Conservation (phyloP, 495 filamentous ascomycete species). For the Hypoxylon rickii region DNA sequence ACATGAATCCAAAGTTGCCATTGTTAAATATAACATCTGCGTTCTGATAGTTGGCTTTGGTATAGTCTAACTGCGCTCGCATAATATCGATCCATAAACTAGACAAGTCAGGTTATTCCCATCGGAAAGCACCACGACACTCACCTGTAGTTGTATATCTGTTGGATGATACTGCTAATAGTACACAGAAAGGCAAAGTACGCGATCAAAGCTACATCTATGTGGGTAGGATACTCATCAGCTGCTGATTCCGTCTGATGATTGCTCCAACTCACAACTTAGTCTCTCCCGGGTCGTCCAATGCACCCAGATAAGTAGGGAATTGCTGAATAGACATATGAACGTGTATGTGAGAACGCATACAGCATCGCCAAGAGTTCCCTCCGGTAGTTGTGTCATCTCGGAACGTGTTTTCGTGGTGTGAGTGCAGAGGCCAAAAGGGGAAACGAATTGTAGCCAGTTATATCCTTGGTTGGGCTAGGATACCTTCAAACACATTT, state of each 20-base stretch:
- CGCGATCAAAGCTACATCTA: not conserved
- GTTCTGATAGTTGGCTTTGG: constrained; percentile 23
- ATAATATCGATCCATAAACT: constrained; percentile 15
- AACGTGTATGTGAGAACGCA: not conserved
- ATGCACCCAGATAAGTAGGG: not conserved
- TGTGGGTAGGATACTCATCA: not conserved
- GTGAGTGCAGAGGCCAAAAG: not conserved
- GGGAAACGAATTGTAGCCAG: not conserved
- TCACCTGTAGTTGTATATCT: not conserved
- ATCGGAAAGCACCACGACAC: not conserved
- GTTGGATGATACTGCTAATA: not conserved
- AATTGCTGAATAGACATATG: not conserved
- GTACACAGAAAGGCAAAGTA: not conserved
- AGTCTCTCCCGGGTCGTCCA: not conserved
- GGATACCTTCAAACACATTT: not conserved
- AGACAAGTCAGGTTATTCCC: not conserved
- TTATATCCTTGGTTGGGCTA: not conserved
- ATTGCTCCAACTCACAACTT: not conserved
- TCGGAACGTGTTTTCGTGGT: not conserved
- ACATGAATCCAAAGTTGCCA: constrained; percentile 26
- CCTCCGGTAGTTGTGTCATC: not conserved
- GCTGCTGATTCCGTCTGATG: not conserved
- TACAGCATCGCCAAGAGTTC: not conserved
- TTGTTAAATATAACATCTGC: constrained; percentile 26
- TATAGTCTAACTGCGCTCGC: constrained; percentile 24